Evolutionary conservation across 2,329 filamentous ascomycete species (phyloP).

Genomic region (Pyrenochaeta sp.): DNA sequence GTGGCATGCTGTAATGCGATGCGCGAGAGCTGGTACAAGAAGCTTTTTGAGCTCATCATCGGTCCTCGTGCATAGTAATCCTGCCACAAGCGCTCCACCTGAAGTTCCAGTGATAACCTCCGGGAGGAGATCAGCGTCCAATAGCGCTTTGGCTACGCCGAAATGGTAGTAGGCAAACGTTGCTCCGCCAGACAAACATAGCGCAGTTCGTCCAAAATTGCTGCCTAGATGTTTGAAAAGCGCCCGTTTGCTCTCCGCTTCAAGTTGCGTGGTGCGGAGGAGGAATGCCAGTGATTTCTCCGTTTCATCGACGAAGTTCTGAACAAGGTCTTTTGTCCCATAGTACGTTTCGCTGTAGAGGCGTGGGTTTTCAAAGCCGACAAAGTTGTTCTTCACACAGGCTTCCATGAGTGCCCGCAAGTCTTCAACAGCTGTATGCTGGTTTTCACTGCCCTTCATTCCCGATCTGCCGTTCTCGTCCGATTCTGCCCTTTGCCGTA

Average conservation of each 20-base stretch:
- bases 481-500: conserved; percentile 62
- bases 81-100: conserved; percentile 89
- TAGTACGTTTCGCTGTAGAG: conserved; percentile 98
- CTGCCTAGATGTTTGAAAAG: conserved; percentile 89
- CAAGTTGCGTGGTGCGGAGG: conserved; percentile 71
- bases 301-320: conserved; percentile 88
- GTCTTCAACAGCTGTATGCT: conserved; percentile 71
- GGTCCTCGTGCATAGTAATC: conserved; percentile 85
- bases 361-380: conserved; percentile 89
- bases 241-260: conserved; percentile 75
- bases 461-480: conserved; percentile 60
- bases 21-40: conserved; percentile 85
- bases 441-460: conserved; percentile 29
- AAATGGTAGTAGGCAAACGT: conserved; percentile 98
- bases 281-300: conserved; percentile 74
- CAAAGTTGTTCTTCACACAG: conserved; percentile 97
- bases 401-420: conserved; percentile 81
- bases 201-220: conserved; percentile 90
- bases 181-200: conserved; percentile 92
- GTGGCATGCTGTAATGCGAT: conserved; percentile 83
- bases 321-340: conserved; percentile 93
- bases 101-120: conserved; percentile 97
- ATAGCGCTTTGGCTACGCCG: conserved; percentile 85
- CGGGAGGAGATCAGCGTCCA: conserved; percentile 85
- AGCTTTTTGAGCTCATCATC: conserved; percentile 88